Base-by-base conservation (phyloP, 148 eudicot species). In the Vaccinium vitisidaea region DNA sequence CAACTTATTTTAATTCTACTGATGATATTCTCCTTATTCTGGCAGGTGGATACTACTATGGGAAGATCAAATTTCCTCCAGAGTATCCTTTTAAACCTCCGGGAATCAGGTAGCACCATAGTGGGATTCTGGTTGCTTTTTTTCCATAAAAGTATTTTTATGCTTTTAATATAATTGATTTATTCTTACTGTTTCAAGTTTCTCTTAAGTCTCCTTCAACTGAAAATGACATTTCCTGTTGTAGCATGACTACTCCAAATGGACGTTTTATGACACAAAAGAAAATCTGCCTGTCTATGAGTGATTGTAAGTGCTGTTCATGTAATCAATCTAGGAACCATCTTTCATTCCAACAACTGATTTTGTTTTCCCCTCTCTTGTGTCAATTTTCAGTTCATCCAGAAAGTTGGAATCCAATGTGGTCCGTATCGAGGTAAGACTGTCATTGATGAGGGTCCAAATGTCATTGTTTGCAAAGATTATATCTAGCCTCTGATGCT, bases 1-100 rank as follows among this genome's bases (percentile, higher is more conserved):
- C 25, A 52, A 13, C 52, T 63, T 80, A 16, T 85, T 87, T 77
- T 63, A 12, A 25, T 84, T 43, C 25, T 25, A 12, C 18, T 27
- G 4, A 69, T 77, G 85, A 70, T 49, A 50, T 21, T 25, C 13
- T 82, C 55, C 75, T 32, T 30, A 48, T 69, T 52, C 39, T 71
- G 48, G 58, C 74, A 96, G 99, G 99, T 87, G 99, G 99, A 87
- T 94, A 87, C 89, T 96, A 96, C 88, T 90, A 94, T 90, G 99
- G 99, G 39, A 94, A 92, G 87, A 91, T 96, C 85, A 96, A 93
- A 88, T 96, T 96, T 86, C 99, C 99, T 77, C 88, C 98, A 32
- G 99, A 96, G 65, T 96, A 96, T 90, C 99, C 99, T 52, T 96
- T 92, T 86, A 96, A 96, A 86, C 99, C 99, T 84, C 99, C 99